These are phyloP conservation scores for Penicillium sp. DNA, from an alignment of 2,329 filamentous ascomycete genomes.

Conservation along the genomic window DNA sequence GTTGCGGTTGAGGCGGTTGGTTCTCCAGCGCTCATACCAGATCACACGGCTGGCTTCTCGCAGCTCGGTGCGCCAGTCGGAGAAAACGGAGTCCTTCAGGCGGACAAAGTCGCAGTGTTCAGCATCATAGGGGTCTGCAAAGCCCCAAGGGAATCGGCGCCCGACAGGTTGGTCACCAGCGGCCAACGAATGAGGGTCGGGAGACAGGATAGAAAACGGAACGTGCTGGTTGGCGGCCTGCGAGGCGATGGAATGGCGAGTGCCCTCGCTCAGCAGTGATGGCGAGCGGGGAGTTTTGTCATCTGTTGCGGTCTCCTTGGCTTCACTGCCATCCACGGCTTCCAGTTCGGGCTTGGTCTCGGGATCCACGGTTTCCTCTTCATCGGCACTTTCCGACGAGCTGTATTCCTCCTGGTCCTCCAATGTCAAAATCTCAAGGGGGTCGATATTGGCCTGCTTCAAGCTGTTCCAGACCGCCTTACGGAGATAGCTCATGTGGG, in stretches of 20 bases:
- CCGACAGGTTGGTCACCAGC: conserved; percentile 56
- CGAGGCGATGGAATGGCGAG: conserved; percentile 45
- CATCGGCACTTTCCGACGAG: conserved; percentile 47
- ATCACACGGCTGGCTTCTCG: conserved; percentile 84
- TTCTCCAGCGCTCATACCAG: conserved; percentile 97
- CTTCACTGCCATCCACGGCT: conserved; percentile 27
- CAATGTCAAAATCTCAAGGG: conserved; percentile 77
- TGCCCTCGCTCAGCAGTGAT: conserved; percentile 40
- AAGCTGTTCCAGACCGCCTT: conserved; percentile 84
- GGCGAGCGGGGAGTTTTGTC: conserved; percentile 30
- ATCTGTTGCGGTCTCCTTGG: conserved; percentile 23
- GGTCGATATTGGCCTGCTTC: conserved; percentile 80
- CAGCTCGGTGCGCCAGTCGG: conserved; percentile 86
- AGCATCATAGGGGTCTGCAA: conserved; percentile 86
- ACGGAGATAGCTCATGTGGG: conserved; percentile 90
- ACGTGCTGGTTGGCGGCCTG: conserved; percentile 60
- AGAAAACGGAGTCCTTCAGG: conserved; percentile 87
- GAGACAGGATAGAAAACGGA: conserved; percentile 89
- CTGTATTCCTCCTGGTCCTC: conserved; percentile 68
- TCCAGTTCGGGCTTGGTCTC: conserved; percentile 25
- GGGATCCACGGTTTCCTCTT: conserved; percentile 35
- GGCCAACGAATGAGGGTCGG: conserved; percentile 73
- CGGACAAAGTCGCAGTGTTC: conserved; percentile 91
- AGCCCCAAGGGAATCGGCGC: conserved; percentile 92
- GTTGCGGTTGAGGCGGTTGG: conserved; percentile 43